Evolutionary conservation across 2,329 filamentous ascomycete genomes (phyloP), one percentile per base, ranked within the genome.

Genomic region (Colletotrichum sp.): DNA sequence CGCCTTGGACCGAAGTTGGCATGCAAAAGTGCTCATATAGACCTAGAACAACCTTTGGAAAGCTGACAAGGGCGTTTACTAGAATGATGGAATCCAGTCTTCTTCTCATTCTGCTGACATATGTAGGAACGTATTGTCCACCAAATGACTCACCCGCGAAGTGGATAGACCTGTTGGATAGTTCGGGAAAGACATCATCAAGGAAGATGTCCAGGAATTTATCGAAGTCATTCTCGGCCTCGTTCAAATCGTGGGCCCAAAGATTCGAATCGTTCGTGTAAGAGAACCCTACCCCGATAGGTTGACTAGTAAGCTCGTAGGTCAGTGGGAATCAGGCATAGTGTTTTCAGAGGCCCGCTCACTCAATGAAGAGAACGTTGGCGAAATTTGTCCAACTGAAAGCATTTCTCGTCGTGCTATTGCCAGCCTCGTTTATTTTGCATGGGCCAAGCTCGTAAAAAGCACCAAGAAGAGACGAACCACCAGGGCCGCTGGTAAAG

Each of bases 121-220:
- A 78, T 6, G 32, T 66, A n/a, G 78, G 78, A 8, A 80, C 71
- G 71, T 80, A 80, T 26, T 77, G 72, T 7, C 79, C 79, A 2
- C 59, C 79, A 59, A 79, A 79, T 13, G 79, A 79, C 67, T 80
- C 79, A 21, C 79, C 79, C 6, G 76, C 60, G 5, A 80, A 71
- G 61, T 78, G 77, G 60, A 79, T 77, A 4, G 74, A 60, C n/a
- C 66, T 57, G 18, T 72, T 57, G 13, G 74, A 61, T 24, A 74
- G 77, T 43, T 78, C 39, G 4, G 78, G 78, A 57, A 79, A 78
- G 9, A 74, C 59, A 14, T 78, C 76, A 3, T 70, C 55, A 39
- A 79, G 77, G 70, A 79, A 80, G 28, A 66, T 74, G n/a, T 71
- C 65, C 12, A 80, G 65, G 57, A 80, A 80, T 30, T 70, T 71